Base-by-base conservation (phyloP, 78 protist genomes). In the Acrasis kona region DNA sequence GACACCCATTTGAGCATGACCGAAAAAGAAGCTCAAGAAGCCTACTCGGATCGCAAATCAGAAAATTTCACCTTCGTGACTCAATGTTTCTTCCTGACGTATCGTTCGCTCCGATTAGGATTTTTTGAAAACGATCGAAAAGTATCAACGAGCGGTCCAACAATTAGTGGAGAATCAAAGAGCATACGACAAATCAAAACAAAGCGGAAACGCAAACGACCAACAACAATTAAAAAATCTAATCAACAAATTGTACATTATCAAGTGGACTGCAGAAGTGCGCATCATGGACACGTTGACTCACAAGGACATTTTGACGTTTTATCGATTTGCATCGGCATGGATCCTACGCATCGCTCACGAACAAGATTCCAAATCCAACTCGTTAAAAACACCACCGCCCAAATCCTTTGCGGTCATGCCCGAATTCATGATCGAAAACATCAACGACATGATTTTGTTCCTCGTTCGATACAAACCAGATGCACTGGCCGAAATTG, bases 81-180 rank as follows among this genome's bases (percentile, higher is more conserved):
- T 19, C 66, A 67, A 67, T 67, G 71, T 19, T 67, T 67, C 71
- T 67, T 67, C 19, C 28, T 67, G 66, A 67, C 71, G 19, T 67
- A 67, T 19, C 19, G 71, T 12, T 19, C 71, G 19, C 19, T 67
- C 19, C 65, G n/a, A 67, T 19, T 67, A 30, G 71, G 71, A 28
- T 19, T 29, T 12, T 19, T 30, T 67, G 65, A 28, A 19, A 19
- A 19, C 19, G 19, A 67, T 67, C 19, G 71, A 67, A 19, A 67
- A 19, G 71, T 67, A 31, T 29, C n/a, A 67, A 28, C 71, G 19
- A 19, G n/a, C 65, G 19, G 71, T 67, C 19, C 19, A 19, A 28
- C 19, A 67, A 67, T 12, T 67, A 19, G 19, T n/a, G n/a, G n/a
- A n/a, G n/a, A n/a, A n/a, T n/a, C n/a, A n/a, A n/a, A n/a, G n/a